Conservation (phyloP, 441 rosid genomes). For the Populus hybrid region DNA sequence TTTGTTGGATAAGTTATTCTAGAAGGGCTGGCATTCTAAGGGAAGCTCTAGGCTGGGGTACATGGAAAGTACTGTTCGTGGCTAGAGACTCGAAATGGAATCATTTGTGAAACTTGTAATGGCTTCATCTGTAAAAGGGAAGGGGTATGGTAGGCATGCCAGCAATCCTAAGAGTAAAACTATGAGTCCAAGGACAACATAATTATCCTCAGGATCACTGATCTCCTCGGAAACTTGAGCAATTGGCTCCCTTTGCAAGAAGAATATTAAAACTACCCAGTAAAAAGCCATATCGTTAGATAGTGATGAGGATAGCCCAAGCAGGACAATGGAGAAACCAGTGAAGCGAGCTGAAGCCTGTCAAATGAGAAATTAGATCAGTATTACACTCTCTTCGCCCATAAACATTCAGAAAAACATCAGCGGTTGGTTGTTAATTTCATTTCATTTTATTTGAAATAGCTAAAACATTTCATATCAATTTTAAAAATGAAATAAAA, state of each 20-base stretch:
- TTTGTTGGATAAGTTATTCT: neutral
- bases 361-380: constrained; percentile 16
- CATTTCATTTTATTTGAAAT: too few relatives aligned
- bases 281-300: constrained; percentile 83
- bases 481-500: too few relatives aligned
- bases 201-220: constrained; percentile 58
- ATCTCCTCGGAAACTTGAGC: constrained; percentile 82
- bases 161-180: constrained; percentile 71
- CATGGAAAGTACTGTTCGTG: constrained; percentile 16
- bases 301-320: constrained; percentile 63
- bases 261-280: constrained; percentile 82
- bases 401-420: neutral
- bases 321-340: constrained; percentile 55
- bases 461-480: too few relatives aligned
- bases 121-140: constrained; percentile 59
- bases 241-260: constrained; percentile 83
- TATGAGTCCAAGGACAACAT: constrained; percentile 52
- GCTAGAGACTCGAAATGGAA: constrained; percentile 34
- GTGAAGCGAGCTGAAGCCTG: constrained; percentile 77
- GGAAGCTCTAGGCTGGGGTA: neutral
- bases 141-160: constrained; percentile 83
- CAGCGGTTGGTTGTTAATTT: too few relatives aligned
- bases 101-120: constrained; percentile 40
- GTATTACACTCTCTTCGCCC: neutral
- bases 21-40: neutral